Evolutionary conservation across 1,139 yeast genomes (phyloP), one percentile per base, ranked within the genome.

Genomic region (Magnusiomyces magnusii): DNA sequence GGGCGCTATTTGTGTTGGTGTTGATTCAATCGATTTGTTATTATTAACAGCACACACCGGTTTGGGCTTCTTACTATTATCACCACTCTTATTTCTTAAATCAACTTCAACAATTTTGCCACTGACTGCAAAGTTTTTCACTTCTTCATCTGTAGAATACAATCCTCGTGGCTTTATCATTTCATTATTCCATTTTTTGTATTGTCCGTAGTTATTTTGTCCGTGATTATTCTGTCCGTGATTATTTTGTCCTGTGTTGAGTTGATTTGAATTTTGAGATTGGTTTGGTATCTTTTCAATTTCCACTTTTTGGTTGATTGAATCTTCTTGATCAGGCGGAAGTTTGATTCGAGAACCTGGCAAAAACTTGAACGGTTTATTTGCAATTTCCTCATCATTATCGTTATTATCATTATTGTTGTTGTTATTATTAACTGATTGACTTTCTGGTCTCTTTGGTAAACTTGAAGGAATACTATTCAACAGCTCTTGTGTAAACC

Each of bases 81-180:
- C 28, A 21, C 9, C 17, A 24, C 7, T n/a, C n/a, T n/a, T 39
- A 17, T 39, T 39, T 23, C 54, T 17, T 13, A 51, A 23, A 24
- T 51, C 47, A 10, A 51, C 54, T 34, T 51, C 54, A 2, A 51
- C 54, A 51, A 51, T 51, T 17, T 27, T 36, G 10, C 54, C 54
- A 15, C 34, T 23, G 7, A 51, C 54, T 2, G 54, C 54, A 51
- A 51, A 51, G 9, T 24, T 23, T 34, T 51, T 51, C 3, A 51
- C 54, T 19, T 51, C 54, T 21, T 51, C 54, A 21, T 51, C 54
- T 1, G 54, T 51, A 2, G 54, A 51, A 5, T 24, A 17, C n/a
- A 51, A 23, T 34, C 54, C 54, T 3, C 44, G 25, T 2, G 54
- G 54, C 19, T 39, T 34, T 23, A 44, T 21, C 17, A 17, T 15